phyloP scores from a whole-genome alignment of 2,329 filamentous ascomycete species.

The Penicillium psychrosexuale region DNA sequence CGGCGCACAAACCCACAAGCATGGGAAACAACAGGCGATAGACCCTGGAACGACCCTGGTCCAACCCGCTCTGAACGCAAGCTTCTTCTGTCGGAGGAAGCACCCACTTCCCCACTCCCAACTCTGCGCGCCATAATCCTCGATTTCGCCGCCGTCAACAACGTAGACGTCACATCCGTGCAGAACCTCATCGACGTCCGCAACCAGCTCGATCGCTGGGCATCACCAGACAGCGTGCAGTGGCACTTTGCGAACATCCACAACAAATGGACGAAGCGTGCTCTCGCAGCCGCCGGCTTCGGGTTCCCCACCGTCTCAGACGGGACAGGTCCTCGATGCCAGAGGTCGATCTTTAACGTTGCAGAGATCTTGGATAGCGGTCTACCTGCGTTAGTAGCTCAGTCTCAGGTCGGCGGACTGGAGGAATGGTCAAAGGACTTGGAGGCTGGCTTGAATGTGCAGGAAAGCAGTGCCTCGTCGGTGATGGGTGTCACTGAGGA shows the following conservation, averaged over 20 bases:
- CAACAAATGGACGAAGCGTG: slow-evolving; percentile 88
- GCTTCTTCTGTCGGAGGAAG: slow-evolving; percentile 42
- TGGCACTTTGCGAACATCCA: slow-evolving; percentile 89
- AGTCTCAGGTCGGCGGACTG: background rate
- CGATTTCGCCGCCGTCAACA: slow-evolving; percentile 86
- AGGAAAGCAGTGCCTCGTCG: background rate
- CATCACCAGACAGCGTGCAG: slow-evolving; percentile 72
- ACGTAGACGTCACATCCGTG: slow-evolving; percentile 83
- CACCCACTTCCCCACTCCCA: slow-evolving; percentile 53
- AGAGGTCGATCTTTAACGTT: slow-evolving; percentile 1
- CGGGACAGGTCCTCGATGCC: background rate
- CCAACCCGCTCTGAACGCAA: slow-evolving; percentile 49
- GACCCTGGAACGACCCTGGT: slow-evolving; percentile 90
- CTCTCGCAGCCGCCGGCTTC: slow-evolving; percentile 78
- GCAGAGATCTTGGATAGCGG: background rate
- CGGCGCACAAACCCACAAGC: slow-evolving; percentile 66
- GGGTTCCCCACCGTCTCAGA: slow-evolving; percentile 59
- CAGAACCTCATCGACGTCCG: slow-evolving; percentile 87
- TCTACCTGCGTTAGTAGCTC: background rate
- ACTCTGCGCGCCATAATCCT: slow-evolving; percentile 79
- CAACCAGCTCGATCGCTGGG: slow-evolving; percentile 84
- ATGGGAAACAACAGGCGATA: slow-evolving; percentile 65
- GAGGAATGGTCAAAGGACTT: background rate
- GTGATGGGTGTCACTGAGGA: background rate
- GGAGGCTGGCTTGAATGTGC: background rate